Evolutionary conservation across 768 basidiomycete species (phyloP).

Genomic region (Auriscalpium orientale): DNA sequence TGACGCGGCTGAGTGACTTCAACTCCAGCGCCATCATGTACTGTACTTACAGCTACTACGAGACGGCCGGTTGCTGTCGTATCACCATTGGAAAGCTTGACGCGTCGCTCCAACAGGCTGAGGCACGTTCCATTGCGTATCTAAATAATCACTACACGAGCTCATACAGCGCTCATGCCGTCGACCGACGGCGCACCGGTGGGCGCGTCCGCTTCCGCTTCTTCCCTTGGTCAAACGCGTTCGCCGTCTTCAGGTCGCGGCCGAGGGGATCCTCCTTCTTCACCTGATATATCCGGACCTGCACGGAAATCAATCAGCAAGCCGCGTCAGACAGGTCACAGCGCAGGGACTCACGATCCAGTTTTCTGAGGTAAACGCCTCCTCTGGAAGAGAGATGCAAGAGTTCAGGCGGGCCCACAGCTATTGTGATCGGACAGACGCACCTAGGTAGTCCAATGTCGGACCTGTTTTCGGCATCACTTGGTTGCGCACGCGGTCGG

Average conservation of each 20-base stretch:
- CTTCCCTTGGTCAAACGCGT: conserved; percentile 80
- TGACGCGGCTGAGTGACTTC: no score
- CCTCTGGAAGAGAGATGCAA: conserved; percentile 45
- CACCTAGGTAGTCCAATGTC: conserved; percentile 82
- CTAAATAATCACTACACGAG: not conserved
- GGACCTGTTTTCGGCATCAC: conserved; percentile 69
- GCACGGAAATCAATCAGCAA: conserved; percentile 1
- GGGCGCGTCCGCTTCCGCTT: conserved; percentile 82
- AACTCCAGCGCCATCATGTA: no score
- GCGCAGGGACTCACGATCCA: conserved; percentile 72
- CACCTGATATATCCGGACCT: conserved; percentile 91
- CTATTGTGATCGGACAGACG: conserved; percentile 19
- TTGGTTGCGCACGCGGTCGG: conserved; percentile 89
- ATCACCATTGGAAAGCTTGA: no score
- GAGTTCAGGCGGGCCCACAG: not conserved
- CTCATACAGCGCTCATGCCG: not conserved
- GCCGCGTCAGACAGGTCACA: not conserved
- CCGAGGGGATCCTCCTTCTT: conserved; percentile 91
- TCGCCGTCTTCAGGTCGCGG: conserved; percentile 82
- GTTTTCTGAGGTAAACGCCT: conserved; percentile 98
- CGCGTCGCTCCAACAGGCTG: no score
- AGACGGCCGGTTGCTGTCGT: no score
- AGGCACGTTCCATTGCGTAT: not conserved
- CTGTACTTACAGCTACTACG: no score
- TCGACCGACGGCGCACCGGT: conserved; percentile 37